Percentiles rank a stretch among this genome's conserved stretches.
Evolutionary conservation across 345 rosid species (phyloP).

Genomic region (Populus alba): DNA sequence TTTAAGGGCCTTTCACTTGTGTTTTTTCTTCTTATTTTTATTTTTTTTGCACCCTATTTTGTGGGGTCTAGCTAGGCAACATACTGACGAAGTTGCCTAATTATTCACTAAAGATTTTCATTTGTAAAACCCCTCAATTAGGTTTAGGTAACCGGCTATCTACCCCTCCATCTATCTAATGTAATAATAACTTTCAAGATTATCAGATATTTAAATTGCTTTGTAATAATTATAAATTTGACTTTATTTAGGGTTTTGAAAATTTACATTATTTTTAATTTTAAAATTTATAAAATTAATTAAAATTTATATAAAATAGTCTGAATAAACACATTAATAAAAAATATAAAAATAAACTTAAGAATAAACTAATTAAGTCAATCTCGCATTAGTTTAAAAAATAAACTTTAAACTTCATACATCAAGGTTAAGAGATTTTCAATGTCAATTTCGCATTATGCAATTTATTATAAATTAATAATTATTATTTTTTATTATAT

Average conservation of each 20-base stretch:
- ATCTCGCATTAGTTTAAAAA: accelerated
- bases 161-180: not conserved
- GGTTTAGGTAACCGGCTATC: not conserved
- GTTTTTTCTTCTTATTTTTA: not conserved
- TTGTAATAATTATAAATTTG: not conserved
- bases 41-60: not conserved
- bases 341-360: too few species aligned
- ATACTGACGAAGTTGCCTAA: slow-evolving; percentile 42
- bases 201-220: too few species aligned
- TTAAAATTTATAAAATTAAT: too few species aligned
- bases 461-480: not conserved
- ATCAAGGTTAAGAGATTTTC: not conserved
- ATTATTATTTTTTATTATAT: not conserved
- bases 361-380: too few species aligned
- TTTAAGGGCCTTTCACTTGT: slow-evolving; percentile 15
- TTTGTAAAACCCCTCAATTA: not conserved
- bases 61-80: slow-evolving; percentile 44
- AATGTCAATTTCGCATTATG: not conserved
- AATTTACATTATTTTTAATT: too few species aligned
- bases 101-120: slow-evolving; percentile 2
- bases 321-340: too few species aligned
- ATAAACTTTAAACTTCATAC: not conserved
- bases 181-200: not conserved
- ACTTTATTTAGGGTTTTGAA: too few species aligned
- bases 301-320: too few species aligned